These are phyloP conservation scores for Lepraria neglecta DNA, from an alignment of 495 filamentous ascomycete species.

Conservation along the genomic window DNA sequence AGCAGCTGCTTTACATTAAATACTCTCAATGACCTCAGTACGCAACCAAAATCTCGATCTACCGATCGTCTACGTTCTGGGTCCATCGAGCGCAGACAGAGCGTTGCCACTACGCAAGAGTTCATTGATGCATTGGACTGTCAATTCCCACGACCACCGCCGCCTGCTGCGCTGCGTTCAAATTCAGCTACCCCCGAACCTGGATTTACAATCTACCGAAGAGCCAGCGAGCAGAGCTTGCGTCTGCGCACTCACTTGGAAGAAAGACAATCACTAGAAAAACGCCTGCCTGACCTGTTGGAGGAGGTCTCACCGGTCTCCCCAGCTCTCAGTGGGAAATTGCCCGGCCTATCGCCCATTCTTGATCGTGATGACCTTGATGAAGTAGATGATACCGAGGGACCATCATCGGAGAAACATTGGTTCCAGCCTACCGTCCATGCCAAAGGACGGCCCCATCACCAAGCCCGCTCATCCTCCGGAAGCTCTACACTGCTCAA, in stretches of 20 bases:
- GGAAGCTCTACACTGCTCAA: slow-evolving; percentile 24
- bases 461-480: slow-evolving; percentile 16
- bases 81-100: slow-evolving; percentile 18
- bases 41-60: slow-evolving; percentile 16
- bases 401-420: neutral
- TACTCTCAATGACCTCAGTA: slow-evolving; percentile 5
- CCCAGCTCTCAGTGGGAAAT: neutral
- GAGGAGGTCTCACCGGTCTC: slow-evolving; percentile 24
- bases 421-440: neutral
- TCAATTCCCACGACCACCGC: slow-evolving; percentile 20
- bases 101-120: slow-evolving; percentile 21
- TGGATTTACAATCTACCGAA: slow-evolving; percentile 23
- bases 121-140: slow-evolving; percentile 26
- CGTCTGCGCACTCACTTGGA: slow-evolving; percentile 27
- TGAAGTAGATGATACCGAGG: neutral
- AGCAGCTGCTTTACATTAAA: slow-evolving; percentile 21
- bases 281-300: slow-evolving; percentile 24
- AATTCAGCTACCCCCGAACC: slow-evolving; percentile 21
- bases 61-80: slow-evolving; percentile 17
- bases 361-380: slow-evolving; percentile 11
- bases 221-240: slow-evolving; percentile 28
- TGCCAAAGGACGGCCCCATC: neutral
- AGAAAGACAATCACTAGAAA: slow-evolving; percentile 25
- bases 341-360: slow-evolving; percentile 10
- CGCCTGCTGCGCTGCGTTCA: neutral